Percentiles rank a stretch among this genome's conserved stretches.
phyloP scores from a whole-genome alignment of 129 eudicot species.

The carrot (Daucus carota) region DH1_v3.0 NC_030382.2:46883501-46884000 shows the following conservation, averaged over 20 bases:
- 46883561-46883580: too few species aligned
- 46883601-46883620: too few species aligned
- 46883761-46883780: not conserved
- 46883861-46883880: not conserved
- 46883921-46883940: slow-evolving; percentile 51
- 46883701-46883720: not conserved
- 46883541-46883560: too few species aligned
- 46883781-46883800: not conserved
- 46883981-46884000: slow-evolving; percentile 55
- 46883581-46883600: too few species aligned
- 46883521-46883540: too few species aligned
- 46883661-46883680: too few species aligned
- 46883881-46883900: slow-evolving; percentile 39
- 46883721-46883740: not conserved
- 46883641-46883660: too few species aligned
- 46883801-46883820: not conserved
- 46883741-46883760: not conserved
- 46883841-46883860: not conserved
- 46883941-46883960: slow-evolving; percentile 62
- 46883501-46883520: too few species aligned
- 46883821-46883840: not conserved
- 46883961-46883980: slow-evolving; percentile 78
- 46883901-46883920: slow-evolving; percentile 51
- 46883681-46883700: not conserved
- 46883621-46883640: too few species aligned